A percentile compares a stretch with the other conserved stretches of the same genome.
Conservation (phyloP, 192 early-diverging fungal genomes). For the Paraglomus brasilianum region DNA sequence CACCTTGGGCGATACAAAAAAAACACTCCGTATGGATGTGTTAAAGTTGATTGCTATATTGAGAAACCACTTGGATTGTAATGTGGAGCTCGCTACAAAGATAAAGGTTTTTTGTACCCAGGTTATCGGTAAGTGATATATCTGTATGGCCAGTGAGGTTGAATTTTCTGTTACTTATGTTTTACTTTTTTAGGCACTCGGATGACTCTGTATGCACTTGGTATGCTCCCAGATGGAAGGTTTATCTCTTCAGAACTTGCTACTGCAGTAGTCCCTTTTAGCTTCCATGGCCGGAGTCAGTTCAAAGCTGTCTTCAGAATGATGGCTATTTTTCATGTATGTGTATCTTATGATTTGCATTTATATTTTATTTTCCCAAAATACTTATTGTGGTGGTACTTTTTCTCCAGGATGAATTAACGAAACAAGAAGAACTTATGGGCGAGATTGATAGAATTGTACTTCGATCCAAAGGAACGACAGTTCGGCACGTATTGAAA, state of each 20-base stretch:
- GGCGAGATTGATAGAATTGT: conserved; percentile 22
- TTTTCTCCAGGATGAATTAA: conserved; percentile 15
- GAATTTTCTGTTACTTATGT: conserved; percentile 26
- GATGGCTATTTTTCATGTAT: conserved; percentile 29
- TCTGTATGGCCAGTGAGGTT: conserved; percentile 2
- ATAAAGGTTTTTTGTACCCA: conserved; percentile 19
- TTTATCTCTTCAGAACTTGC: conserved; percentile 20
- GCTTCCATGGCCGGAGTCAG: conserved; percentile 21
- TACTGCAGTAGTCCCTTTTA: conserved; percentile 2
- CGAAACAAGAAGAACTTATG: conserved; percentile 24
- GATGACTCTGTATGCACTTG: conserved; percentile 20
- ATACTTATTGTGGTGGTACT: conserved; percentile 2
- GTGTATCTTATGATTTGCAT: neutral
- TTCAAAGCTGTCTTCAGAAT: conserved; percentile 20
- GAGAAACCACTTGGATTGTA: conserved; percentile 25
- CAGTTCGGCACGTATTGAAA: conserved; percentile 26
- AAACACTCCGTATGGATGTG: conserved; percentile 26
- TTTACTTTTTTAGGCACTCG: conserved; percentile 22
- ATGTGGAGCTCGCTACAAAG: conserved; percentile 11
- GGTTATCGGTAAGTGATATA: conserved; percentile 25
- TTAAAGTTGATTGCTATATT: conserved; percentile 27
- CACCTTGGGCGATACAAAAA: conserved; percentile 7
- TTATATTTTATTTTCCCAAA: neutral
- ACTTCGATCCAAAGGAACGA: conserved; percentile 28
- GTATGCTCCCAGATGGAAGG: conserved; percentile 26